A percentile compares a stretch with the other conserved stretches of the same genome.
Evolutionary conservation across 2,329 filamentous ascomycete genomes (phyloP).

Genomic region (Aspergillus terreus): DNA sequence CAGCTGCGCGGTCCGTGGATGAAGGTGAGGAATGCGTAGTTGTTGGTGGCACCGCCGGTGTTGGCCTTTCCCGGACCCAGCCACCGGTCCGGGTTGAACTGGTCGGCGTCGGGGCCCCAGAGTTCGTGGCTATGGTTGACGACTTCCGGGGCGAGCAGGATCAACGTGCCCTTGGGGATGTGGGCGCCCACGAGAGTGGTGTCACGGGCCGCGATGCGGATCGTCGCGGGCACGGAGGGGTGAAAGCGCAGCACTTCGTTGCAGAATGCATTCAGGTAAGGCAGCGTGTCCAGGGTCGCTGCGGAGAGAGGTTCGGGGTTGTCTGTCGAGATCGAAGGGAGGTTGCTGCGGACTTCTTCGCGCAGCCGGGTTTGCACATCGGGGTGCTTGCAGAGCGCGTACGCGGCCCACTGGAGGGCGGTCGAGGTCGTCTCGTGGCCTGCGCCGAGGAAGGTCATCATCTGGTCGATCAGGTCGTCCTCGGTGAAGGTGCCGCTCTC

Average conservation of each 20-base stretch:
- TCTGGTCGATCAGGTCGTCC: conserved; percentile 77
- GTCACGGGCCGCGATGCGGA: conserved; percentile 63
- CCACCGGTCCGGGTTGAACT: conserved; percentile 80
- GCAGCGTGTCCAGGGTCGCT: conserved; percentile 61
- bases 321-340: conserved; percentile 52
- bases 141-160: conserved; percentile 63
- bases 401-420: conserved; percentile 71
- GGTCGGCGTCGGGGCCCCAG: conserved; percentile 72
- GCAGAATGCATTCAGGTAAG: conserved; percentile 76
- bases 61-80: conserved; percentile 50
- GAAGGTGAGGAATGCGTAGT: conserved; percentile 78
- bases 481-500: conserved; percentile 72
- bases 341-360: conserved; percentile 59
- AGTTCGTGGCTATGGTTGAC: conserved; percentile 65
- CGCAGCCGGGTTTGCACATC: conserved; percentile 65
- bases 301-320: conserved; percentile 65
- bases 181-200: conserved; percentile 62
- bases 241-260: conserved; percentile 73
- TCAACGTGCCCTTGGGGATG: conserved; percentile 66
- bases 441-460: conserved; percentile 86
- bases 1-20: conserved; percentile 82
- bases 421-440: conserved; percentile 77
- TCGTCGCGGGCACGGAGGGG: conserved; percentile 66
- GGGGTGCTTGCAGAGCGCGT: conserved; percentile 64
- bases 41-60: conserved; percentile 68